A percentile compares a stretch with the other conserved stretches of the same genome.
Conservation (phyloP, 768 basidiomycete genomes). For the Rhizopogon vulgaris region DNA sequence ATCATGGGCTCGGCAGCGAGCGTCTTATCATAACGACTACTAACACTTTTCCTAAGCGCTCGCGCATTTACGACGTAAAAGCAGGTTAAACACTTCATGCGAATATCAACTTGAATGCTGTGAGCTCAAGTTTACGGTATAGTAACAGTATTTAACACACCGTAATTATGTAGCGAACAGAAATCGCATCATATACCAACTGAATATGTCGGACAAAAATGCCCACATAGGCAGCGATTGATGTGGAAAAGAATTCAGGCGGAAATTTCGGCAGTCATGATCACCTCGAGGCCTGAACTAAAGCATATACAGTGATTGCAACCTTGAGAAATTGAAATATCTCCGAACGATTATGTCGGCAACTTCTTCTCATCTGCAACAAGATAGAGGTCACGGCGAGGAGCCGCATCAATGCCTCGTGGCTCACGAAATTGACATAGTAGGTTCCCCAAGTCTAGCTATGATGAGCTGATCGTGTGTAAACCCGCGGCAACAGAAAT, state of each 20-base stretch:
- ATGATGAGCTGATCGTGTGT: conserved; percentile 7
- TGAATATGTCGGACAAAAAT: not conserved
- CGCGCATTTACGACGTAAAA: not conserved
- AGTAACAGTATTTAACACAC: not conserved
- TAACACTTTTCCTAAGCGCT: not conserved
- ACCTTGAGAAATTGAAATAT: not conserved
- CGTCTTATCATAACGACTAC: not conserved
- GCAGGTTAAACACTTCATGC: not conserved
- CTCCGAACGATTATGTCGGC: conserved; percentile 5
- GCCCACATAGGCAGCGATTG: not conserved
- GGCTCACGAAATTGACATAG: not conserved
- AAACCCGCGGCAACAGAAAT: conserved; percentile 20
- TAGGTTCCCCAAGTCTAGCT: conserved; percentile 1
- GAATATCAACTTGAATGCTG: not conserved
- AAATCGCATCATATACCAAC: not conserved
- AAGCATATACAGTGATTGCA: not conserved
- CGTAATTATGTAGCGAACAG: not conserved
- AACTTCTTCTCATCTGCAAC: conserved; percentile 6
- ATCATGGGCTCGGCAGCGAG: not conserved
- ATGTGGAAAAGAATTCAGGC: not conserved
- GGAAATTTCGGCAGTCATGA: not conserved
- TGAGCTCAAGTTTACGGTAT: not conserved
- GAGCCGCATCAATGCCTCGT: conserved; percentile 4
- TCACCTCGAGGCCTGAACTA: not conserved
- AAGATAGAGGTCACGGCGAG: conserved; percentile 5